phyloP scores from a whole-genome alignment of 495 filamentous ascomycete species.

The Talaromyces stipitatus region DNA sequence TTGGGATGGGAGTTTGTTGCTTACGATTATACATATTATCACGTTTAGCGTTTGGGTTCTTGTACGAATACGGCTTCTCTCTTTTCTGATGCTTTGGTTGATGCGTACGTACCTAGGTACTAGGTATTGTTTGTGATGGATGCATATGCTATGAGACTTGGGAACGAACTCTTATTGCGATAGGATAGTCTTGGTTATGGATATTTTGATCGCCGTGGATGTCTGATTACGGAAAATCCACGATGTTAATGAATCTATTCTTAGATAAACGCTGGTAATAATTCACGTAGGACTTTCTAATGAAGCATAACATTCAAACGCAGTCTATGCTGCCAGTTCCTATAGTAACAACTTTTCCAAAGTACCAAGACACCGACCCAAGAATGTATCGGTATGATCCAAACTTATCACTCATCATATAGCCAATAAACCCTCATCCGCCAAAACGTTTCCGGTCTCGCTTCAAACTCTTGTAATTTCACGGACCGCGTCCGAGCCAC shows the following conservation, averaged over 20 bases:
- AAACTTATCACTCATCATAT: background rate
- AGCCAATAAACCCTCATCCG: constrained; percentile 32
- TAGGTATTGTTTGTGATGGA: background rate
- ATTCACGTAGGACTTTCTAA: too few relatives aligned
- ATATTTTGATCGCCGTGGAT: too few relatives aligned
- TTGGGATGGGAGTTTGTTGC: background rate
- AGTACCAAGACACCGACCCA: background rate
- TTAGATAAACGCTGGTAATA: too few relatives aligned
- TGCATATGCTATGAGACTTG: too few relatives aligned
- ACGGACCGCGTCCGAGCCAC: constrained; percentile 15
- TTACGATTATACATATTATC: background rate
- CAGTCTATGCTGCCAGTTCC: too few relatives aligned
- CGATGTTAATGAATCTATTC: too few relatives aligned
- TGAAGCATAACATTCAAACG: too few relatives aligned
- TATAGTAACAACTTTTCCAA: background rate
- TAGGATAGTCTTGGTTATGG: too few relatives aligned
- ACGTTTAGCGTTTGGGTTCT: background rate
- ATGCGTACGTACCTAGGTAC: too few relatives aligned
- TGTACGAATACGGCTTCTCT: background rate
- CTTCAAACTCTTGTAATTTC: constrained; percentile 25
- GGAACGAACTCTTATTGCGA: too few relatives aligned
- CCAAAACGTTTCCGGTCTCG: constrained; percentile 36
- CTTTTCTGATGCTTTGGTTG: background rate
- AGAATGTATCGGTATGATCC: background rate
- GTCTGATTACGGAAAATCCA: too few relatives aligned